Base-by-base conservation (phyloP, 257 asterid genomes). In the Eustoma russellianum region DNA sequence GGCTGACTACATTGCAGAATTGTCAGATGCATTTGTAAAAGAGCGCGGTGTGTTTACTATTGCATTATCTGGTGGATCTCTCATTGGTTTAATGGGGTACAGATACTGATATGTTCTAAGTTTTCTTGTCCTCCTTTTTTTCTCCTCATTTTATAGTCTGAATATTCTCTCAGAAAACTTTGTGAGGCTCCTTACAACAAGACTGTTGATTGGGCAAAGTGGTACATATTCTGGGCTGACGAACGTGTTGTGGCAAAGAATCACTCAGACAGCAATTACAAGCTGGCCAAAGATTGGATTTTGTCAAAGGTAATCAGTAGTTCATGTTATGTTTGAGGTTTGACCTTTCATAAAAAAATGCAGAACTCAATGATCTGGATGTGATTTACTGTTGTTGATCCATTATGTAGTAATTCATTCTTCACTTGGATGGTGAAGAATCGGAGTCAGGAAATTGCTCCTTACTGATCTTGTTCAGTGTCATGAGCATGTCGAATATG, bases 51-150 rank as follows among this genome's bases (percentile, higher is more conserved):
- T 59, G 41, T 91, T 91, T 17, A 66, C 94, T 63, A 54, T 91
- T 61, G 98, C 96, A 48, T 75, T 91, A 63, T 91, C 98, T 3
- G 98, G 98, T 70, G 94, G 95, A 57, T 87, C 95, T 18, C 94
- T 91, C 65, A 71, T 91, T 59, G 56, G 77, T 65, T 75, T 91
- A 75, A 73, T 91, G 70, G 63, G 96, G 97, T 84, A 75, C 50
- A 54, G 45, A 62, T 41, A 15, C 19, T 33, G 64, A 38, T 48
- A 63, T 48, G 54, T 50, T 62, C 41, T 6, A 45, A 38, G 43
- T n/a, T 56, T 17, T 57, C 33, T n/a, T 52, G 12, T 43, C 16
- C 38, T 55, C 14, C 35, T 30, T 28, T 46, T 48, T 41, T 15
- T 55, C 9, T 9, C 54, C 47, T 28, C 35, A 17, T n/a, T 18